Evolutionary conservation across 2,329 filamentous ascomycete species (phyloP).

Genomic region (Mycosphaerella arachidis): DNA sequence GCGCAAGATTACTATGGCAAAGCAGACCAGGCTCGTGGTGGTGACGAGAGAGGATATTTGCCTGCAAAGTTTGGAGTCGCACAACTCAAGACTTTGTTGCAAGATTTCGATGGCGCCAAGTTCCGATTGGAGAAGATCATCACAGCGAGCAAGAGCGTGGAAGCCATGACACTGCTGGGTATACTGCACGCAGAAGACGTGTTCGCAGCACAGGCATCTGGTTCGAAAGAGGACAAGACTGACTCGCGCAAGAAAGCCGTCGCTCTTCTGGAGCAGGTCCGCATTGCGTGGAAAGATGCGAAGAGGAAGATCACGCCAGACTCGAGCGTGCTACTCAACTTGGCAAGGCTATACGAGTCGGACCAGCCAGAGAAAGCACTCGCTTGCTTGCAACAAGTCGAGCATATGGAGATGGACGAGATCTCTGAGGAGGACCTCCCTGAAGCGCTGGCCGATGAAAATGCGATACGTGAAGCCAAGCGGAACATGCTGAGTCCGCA

Average conservation of each 20-base stretch:
- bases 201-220: constrained; percentile 68
- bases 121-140: constrained; percentile 91
- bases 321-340: constrained; percentile 81
- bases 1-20: constrained; percentile 84
- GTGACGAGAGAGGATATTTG: constrained; percentile 82
- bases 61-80: constrained; percentile 93
- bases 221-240: constrained; percentile 79
- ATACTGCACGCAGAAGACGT: constrained; percentile 93
- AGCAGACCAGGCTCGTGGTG: constrained; percentile 86
- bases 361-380: constrained; percentile 86
- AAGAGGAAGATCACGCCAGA: constrained; percentile 80
- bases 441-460: constrained; percentile 33
- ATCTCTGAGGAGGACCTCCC: constrained; percentile 67
- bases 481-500: constrained; percentile 81
- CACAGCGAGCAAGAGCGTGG: constrained; percentile 59
- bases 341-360: constrained; percentile 83
- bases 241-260: constrained; percentile 83
- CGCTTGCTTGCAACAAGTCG: constrained; percentile 85
- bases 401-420: constrained; percentile 80
- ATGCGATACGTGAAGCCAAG: constrained; percentile 46
- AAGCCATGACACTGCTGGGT: constrained; percentile 87
- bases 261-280: constrained; percentile 74
- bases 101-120: constrained; percentile 86
- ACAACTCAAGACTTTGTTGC: constrained; percentile 78
- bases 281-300: constrained; percentile 84